These are phyloP conservation scores for Fomitiporia mediterranea DNA, from an alignment of 1,284 basidiomycete species.

Conservation along the genomic window DNA sequence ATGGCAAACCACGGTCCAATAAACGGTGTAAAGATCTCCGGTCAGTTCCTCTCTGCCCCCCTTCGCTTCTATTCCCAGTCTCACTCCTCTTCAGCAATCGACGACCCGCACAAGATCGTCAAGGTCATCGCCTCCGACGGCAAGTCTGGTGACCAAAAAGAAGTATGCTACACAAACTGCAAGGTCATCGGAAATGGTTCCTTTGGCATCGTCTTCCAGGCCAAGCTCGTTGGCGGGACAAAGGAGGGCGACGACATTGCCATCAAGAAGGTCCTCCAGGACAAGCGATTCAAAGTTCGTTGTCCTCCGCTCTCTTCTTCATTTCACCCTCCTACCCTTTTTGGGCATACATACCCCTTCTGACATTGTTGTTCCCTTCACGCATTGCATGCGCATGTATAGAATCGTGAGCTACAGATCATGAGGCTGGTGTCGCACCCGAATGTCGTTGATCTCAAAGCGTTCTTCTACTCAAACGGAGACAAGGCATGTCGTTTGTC, in stretches of 20 bases:
- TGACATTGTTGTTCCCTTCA: constrained; percentile 6
- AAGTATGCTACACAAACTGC: constrained; percentile 94
- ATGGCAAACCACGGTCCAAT: constrained; percentile 80
- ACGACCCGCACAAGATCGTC: constrained; percentile 94
- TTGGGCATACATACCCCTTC: constrained; percentile 10
- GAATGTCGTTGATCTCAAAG: constrained; percentile 96
- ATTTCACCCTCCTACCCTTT: constrained; percentile 16
- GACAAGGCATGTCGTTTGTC: constrained; percentile 80
- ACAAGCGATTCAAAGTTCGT: constrained; percentile 98
- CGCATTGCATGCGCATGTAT: constrained; percentile 22
- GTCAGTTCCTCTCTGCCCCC: constrained; percentile 51
- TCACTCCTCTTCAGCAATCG: constrained; percentile 52
- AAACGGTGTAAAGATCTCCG: constrained; percentile 87
- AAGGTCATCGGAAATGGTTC: constrained; percentile 99
- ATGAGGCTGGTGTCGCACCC: constrained; percentile 98
- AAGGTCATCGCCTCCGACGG: constrained; percentile 95
- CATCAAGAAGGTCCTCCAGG: constrained; percentile 99
- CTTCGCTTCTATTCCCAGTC: constrained; percentile 25
- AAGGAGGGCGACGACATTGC: constrained; percentile 84
- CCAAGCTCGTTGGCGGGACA: constrained; percentile 61
- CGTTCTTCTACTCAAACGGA: constrained; percentile 99
- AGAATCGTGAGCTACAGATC: constrained; percentile 99
- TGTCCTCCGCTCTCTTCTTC: constrained; percentile 20
- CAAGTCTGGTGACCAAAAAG: constrained; percentile 84
- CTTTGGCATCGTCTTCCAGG: constrained; percentile 97